A percentile compares a stretch with the other conserved stretches of the same genome.
These are phyloP conservation scores for Termitomyces sp. DNA, from an alignment of 768 basidiomycete species.

Conservation along the genomic window DNA sequence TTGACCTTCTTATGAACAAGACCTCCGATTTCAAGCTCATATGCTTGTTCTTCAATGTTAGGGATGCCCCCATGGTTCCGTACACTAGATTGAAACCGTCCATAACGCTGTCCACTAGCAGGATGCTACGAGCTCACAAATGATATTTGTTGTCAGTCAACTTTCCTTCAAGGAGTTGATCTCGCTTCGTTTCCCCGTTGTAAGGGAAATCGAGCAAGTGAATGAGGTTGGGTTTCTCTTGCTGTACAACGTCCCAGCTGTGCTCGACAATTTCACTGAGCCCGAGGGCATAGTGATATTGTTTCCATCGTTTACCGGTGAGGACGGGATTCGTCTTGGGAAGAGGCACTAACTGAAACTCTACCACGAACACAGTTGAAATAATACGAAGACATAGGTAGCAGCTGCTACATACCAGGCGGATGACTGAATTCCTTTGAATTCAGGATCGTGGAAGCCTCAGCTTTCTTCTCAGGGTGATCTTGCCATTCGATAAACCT, in stretches of 20 bases:
- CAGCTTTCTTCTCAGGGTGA: slow-evolving; percentile 36
- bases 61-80: slow-evolving; percentile 53
- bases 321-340: slow-evolving; percentile 48
- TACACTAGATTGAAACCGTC: slow-evolving; percentile 25
- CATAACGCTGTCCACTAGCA: not conserved
- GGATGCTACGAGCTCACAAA: slow-evolving; percentile 32
- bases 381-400: not conserved
- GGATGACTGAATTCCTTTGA: slow-evolving; percentile 32
- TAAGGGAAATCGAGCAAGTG: slow-evolving; percentile 53
- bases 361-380: slow-evolving; percentile 17
- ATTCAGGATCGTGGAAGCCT: slow-evolving; percentile 34
- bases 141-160: slow-evolving; percentile 45
- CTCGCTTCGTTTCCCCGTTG: slow-evolving; percentile 45
- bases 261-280: slow-evolving; percentile 39
- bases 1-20: slow-evolving; percentile 41
- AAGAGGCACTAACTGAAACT: slow-evolving; percentile 44
- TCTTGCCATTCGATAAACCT: slow-evolving; percentile 49
- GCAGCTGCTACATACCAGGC: slow-evolving; percentile 25
- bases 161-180: slow-evolving; percentile 38
- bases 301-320: slow-evolving; percentile 46
- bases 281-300: slow-evolving; percentile 47
- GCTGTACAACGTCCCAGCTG: slow-evolving; percentile 47
- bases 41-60: slow-evolving; percentile 40
- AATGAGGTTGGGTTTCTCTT: slow-evolving; percentile 46
- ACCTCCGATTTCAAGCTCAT: slow-evolving; percentile 47